Evolutionary conservation across 805 yeast species (phyloP).

Genomic region (Kuraishia hungarica): DNA sequence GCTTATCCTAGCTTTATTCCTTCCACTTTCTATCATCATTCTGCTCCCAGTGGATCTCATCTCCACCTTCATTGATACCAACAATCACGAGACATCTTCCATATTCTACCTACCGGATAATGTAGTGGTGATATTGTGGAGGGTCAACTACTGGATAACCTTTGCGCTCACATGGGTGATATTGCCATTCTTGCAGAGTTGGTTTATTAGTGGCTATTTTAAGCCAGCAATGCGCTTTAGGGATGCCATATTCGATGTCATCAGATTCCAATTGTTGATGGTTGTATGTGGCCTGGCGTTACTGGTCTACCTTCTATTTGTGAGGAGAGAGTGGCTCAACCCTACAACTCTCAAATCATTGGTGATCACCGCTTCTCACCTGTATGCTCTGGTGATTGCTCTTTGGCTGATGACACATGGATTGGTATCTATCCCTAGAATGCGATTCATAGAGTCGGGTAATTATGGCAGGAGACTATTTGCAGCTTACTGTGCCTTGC

Average conservation of each 20-base stretch:
- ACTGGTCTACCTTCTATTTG: constrained; percentile 47
- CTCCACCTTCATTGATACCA: constrained; percentile 29
- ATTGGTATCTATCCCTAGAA: constrained; percentile 55
- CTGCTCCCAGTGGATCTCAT: constrained; percentile 70
- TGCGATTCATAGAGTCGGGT: constrained; percentile 13
- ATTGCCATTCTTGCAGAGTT: constrained; percentile 67
- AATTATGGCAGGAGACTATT: constrained; percentile 20
- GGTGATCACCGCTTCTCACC: constrained; percentile 69
- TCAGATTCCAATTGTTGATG: constrained; percentile 53
- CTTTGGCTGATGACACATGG: constrained; percentile 87
- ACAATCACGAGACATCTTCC: constrained; percentile 23
- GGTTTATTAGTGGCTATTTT: constrained; percentile 61
- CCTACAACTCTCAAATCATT: constrained; percentile 53
- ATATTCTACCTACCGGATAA: constrained; percentile 38
- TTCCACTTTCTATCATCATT: constrained; percentile 69
- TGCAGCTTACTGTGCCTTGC: constrained; percentile 41
- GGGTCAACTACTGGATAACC: constrained; percentile 71
- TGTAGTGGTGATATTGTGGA: constrained; percentile 55
- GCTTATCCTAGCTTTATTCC: constrained; percentile 50
- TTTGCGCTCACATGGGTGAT: constrained; percentile 73
- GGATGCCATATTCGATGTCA: constrained; percentile 49
- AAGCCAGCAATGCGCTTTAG: constrained; percentile 34
- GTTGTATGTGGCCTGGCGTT: constrained; percentile 45
- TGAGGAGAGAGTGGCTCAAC: constrained; percentile 18
- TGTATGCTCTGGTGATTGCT: constrained; percentile 65